A percentile compares a stretch with the other conserved stretches of the same genome.
phyloP scores from a whole-genome alignment of 192 early-diverging fungal genomes.

The Backusella sp. region DNA sequence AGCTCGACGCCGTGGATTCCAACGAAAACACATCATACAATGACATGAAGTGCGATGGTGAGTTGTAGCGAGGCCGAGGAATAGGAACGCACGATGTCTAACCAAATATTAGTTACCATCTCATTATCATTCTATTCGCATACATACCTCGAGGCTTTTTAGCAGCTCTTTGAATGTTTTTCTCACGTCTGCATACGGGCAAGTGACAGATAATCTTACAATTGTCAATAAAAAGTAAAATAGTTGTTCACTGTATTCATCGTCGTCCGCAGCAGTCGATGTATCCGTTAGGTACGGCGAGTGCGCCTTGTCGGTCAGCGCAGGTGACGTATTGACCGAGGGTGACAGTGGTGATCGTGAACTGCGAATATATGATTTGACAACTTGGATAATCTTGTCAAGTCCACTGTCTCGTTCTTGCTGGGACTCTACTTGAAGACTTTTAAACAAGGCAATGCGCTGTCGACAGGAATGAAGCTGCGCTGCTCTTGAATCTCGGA shows the following conservation, averaged over 20 bases:
- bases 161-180: constrained; percentile 46
- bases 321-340: not conserved
- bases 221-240: constrained; percentile 49
- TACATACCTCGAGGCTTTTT: constrained; percentile 43
- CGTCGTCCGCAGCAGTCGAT: not conserved
- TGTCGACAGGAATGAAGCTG: constrained; percentile 33
- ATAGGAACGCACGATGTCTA: constrained; percentile 36
- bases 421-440: constrained; percentile 28
- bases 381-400: constrained; percentile 39
- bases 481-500: constrained; percentile 26
- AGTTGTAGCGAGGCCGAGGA: constrained; percentile 43
- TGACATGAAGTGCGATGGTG: constrained; percentile 55
- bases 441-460: constrained; percentile 37
- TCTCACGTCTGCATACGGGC: constrained; percentile 53
- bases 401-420: constrained; percentile 17
- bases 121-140: no score
- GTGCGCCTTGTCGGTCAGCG: not conserved
- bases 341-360: constrained; percentile 27
- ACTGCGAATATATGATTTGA: constrained; percentile 35
- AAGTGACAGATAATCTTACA: constrained; percentile 45
- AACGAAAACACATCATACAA: constrained; percentile 49
- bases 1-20: constrained; percentile 32
- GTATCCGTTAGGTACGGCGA: not conserved
- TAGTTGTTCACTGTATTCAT: constrained; percentile 29
- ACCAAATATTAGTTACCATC: not conserved